A percentile compares a stretch with the other conserved stretches of the same genome.
These are phyloP conservation scores for Monosporozyma unispora DNA, from an alignment of 805 yeast species.

Conservation along the genomic window DNA sequence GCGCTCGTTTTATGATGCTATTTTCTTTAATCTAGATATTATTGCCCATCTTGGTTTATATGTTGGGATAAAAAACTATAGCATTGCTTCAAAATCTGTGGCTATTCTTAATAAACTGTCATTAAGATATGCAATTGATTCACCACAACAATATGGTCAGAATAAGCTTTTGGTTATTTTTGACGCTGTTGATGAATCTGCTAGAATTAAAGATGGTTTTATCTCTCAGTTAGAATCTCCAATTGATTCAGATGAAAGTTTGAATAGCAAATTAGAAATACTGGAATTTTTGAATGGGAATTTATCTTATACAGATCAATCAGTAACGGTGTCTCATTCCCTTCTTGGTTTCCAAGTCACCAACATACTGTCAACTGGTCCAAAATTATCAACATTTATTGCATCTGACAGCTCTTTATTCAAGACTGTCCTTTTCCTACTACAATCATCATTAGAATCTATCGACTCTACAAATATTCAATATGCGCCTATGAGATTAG, in stretches of 20 bases:
- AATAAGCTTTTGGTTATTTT: slow-evolving; percentile 62
- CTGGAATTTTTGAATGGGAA: slow-evolving; percentile 49
- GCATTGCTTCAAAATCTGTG: slow-evolving; percentile 47
- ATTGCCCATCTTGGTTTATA: slow-evolving; percentile 70
- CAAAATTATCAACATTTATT: slow-evolving; percentile 41
- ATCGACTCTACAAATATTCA: slow-evolving; percentile 36
- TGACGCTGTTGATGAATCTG: slow-evolving; percentile 70
- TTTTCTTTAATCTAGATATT: slow-evolving; percentile 59
- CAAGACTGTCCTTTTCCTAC: slow-evolving; percentile 40
- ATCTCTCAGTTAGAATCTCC: slow-evolving; percentile 54
- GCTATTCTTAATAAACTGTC: slow-evolving; percentile 45
- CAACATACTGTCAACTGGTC: slow-evolving; percentile 44
- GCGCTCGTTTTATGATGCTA: slow-evolving; percentile 59
- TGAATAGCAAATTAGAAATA: slow-evolving; percentile 47
- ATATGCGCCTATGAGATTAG: slow-evolving; percentile 49
- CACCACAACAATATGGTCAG: slow-evolving; percentile 35
- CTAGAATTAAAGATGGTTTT: slow-evolving; percentile 62
- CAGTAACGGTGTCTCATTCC: slow-evolving; percentile 58
- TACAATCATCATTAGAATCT: slow-evolving; percentile 40
- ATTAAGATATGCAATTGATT: slow-evolving; percentile 21
- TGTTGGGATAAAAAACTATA: slow-evolving; percentile 46
- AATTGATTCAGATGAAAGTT: slow-evolving; percentile 31
- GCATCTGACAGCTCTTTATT: slow-evolving; percentile 48
- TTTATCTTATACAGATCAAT: slow-evolving; percentile 35
- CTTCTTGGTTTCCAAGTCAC: slow-evolving; percentile 62